Percentiles rank a stretch among this genome's conserved stretches.
Evolutionary conservation across 83 land plant species (phyloP).

Genomic region (Diphasiastrum complanatum): DNA sequence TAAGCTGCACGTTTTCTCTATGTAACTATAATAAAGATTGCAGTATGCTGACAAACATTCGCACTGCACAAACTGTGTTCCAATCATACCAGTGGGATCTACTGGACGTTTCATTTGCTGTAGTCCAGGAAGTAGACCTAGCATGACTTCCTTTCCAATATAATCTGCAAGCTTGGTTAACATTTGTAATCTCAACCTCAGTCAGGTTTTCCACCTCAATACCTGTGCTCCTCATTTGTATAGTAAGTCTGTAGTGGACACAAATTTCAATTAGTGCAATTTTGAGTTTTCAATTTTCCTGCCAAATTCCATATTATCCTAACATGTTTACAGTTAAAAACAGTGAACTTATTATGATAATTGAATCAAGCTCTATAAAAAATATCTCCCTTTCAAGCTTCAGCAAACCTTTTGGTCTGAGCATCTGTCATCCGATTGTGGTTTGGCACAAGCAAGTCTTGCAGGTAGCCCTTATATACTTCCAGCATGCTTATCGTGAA

Average conservation of each 20-base stretch:
- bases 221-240: constrained; percentile 57
- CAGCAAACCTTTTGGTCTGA: constrained; percentile 44
- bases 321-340: background rate
- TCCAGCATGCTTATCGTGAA: constrained; percentile 87
- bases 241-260: constrained; percentile 48
- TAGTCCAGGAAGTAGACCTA: constrained; percentile 75
- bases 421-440: constrained; percentile 22
- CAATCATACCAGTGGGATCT: constrained; percentile 85
- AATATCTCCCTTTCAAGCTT: no score
- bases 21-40: background rate
- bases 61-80: background rate
- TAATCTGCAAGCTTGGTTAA: constrained; percentile 47
- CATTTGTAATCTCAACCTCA: constrained; percentile 47
- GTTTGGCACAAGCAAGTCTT: constrained; percentile 58
- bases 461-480: constrained; percentile 72
- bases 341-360: background rate
- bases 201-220: constrained; percentile 78
- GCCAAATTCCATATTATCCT: background rate
- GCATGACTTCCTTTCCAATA: constrained; percentile 55
- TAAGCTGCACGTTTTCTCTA: background rate
- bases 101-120: constrained; percentile 79
- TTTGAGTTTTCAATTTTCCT: background rate
- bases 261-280: background rate
- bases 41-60: background rate
- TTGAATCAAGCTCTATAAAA: no score